Percentiles rank a stretch among this genome's conserved stretches.
Conservation (phyloP, 129 eudicot species). For the Lactuca saligna region DNA sequence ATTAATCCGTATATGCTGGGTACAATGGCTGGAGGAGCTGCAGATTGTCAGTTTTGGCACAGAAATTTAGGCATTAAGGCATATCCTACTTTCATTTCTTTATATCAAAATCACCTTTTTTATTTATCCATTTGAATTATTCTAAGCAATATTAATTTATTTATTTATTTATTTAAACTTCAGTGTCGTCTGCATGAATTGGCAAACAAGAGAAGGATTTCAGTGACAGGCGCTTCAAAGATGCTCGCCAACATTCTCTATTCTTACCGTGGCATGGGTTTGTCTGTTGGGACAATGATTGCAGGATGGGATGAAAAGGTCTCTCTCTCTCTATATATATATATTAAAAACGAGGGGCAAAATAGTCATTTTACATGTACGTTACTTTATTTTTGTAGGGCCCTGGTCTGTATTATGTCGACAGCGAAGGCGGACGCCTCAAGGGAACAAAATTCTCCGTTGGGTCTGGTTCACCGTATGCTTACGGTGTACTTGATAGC, state of each 20-base stretch:
- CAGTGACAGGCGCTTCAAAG: conserved; percentile 91
- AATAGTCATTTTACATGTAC: background rate
- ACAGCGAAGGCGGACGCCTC: conserved; percentile 98
- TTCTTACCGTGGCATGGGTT: conserved; percentile 93
- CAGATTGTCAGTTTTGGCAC: conserved; percentile 99
- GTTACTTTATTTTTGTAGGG: conserved; percentile 43
- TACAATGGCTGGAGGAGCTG: conserved; percentile 99
- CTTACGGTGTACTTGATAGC: conserved; percentile 94
- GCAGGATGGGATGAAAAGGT: conserved; percentile 98
- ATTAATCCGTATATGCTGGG: conserved; percentile 98
- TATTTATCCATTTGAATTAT: background rate
- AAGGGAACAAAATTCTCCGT: conserved; percentile 93
- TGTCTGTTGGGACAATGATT: conserved; percentile 93
- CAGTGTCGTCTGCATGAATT: conserved; percentile 85
- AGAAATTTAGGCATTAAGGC: conserved; percentile 98
- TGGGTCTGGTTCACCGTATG: conserved; percentile 99
- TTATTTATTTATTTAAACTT: background rate
- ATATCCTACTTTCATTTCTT: conserved; percentile 12
- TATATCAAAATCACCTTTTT: background rate
- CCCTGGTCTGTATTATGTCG: conserved; percentile 91
- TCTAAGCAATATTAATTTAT: background rate
- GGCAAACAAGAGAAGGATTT: conserved; percentile 81
- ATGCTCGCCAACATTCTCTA: conserved; percentile 78
- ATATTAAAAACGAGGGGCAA: background rate
- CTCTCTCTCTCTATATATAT: too few relatives aligned